Evolutionary conservation across 139 green algal genomes (phyloP).

Genomic region (Picochlorum sp.): DNA sequence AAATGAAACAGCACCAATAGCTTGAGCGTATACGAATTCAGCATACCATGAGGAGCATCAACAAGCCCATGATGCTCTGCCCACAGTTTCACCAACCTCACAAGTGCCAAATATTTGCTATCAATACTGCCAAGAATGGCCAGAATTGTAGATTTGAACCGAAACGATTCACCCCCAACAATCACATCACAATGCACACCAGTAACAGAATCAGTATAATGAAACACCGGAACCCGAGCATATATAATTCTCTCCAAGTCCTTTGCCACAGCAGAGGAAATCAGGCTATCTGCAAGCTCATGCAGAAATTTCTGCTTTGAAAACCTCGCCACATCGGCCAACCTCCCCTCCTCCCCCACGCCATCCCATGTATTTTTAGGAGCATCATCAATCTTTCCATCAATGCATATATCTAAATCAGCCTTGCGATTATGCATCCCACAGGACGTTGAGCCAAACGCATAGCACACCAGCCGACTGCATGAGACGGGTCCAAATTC

Average conservation of each 20-base stretch:
- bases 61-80: slow-evolving; percentile 58
- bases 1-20: slow-evolving; percentile 56
- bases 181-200: slow-evolving; percentile 47
- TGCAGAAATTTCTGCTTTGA: slow-evolving; percentile 6
- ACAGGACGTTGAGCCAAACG: background rate
- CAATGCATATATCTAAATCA: background rate
- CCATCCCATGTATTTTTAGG: background rate
- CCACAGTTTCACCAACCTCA: slow-evolving; percentile 72
- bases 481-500: background rate
- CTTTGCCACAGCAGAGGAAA: background rate
- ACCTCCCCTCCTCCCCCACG: background rate
- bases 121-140: slow-evolving; percentile 17
- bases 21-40: slow-evolving; percentile 71
- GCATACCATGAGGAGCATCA: slow-evolving; percentile 50
- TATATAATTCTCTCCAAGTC: slow-evolving; percentile 29
- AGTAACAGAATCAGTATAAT: slow-evolving; percentile 35
- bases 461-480: background rate
- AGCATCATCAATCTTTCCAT: background rate
- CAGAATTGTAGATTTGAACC: slow-evolving; percentile 16
- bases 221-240: slow-evolving; percentile 62
- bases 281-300: background rate
- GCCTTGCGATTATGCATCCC: background rate
- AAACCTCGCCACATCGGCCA: background rate
- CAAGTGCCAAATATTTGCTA: slow-evolving; percentile 28
- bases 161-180: slow-evolving; percentile 24